Conservation (phyloP, 352 stramenopile species). For the Globisporangium heterothallicum region DNA sequence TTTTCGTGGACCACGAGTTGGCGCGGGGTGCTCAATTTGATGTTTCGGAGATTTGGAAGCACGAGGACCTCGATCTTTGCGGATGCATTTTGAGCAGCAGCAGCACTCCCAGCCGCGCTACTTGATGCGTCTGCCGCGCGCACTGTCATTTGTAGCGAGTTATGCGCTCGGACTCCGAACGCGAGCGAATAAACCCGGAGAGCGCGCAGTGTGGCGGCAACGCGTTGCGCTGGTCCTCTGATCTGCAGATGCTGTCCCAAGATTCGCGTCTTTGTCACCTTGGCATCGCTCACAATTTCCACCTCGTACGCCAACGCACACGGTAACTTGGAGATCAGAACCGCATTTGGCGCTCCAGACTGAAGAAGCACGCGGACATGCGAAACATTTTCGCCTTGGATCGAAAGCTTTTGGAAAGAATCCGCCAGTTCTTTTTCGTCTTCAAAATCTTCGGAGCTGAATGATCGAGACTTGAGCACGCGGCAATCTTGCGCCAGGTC, state of each 20-base stretch:
- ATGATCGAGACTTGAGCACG: neutral
- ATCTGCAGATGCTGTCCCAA: constrained; percentile 5
- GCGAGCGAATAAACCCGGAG: constrained; percentile 10
- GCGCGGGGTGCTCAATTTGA: neutral
- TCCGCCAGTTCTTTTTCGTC: constrained; percentile 11
- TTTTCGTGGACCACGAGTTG: constrained; percentile 8
- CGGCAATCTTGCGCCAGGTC: constrained; percentile 2
- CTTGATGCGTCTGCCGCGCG: neutral
- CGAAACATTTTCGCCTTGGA: constrained; percentile 10
- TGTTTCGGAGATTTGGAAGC: constrained; percentile 8
- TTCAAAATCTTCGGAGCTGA: constrained; percentile 7
- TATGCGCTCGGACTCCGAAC: constrained; percentile 4
- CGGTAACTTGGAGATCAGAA: constrained; percentile 8
- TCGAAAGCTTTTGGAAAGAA: constrained; percentile 8
- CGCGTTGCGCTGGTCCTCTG: neutral
- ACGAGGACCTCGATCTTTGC: constrained; percentile 2
- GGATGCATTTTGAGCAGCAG: neutral
- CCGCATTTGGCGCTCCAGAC: neutral
- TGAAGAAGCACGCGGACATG: constrained; percentile 14
- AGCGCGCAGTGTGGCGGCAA: neutral
- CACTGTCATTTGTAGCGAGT: neutral
- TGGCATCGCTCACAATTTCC: neutral
- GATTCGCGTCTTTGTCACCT: neutral
- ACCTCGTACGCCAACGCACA: constrained; percentile 9
- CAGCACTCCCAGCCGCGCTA: neutral